Conservation (phyloP, 2,329 filamentous ascomycete genomes). For the Epichloe hybrida region DNA sequence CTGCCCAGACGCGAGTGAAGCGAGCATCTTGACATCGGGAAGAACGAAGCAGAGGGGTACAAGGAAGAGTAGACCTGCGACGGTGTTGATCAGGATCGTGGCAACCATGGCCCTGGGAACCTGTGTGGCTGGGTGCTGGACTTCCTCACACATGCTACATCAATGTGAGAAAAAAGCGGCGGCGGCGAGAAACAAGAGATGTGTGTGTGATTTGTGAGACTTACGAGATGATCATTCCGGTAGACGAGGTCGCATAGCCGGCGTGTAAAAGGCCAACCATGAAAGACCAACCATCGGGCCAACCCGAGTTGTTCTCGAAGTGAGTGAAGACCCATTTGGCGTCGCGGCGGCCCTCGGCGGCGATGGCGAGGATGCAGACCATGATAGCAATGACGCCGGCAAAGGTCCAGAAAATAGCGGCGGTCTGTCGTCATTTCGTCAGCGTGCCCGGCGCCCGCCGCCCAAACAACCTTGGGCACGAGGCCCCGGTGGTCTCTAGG, state of each 20-base stretch:
- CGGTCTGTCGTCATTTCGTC: constrained; percentile 29
- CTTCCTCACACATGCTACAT: constrained; percentile 59
- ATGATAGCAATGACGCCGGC: constrained; percentile 53
- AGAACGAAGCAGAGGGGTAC: constrained; percentile 58
- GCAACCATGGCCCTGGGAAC: constrained; percentile 61
- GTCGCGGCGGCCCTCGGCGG: constrained; percentile 51
- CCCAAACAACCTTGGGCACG: constrained; percentile 3
- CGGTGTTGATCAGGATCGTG: constrained; percentile 52
- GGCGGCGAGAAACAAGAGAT: not conserved
- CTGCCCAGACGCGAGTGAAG: constrained; percentile 41
- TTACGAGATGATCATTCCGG: constrained; percentile 68
- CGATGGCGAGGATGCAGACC: constrained; percentile 48
- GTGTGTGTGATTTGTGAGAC: constrained; percentile 15
- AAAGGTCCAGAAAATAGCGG: constrained; percentile 64
- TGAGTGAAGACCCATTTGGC: constrained; percentile 53
- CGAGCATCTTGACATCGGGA: constrained; percentile 44
- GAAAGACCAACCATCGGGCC: constrained; percentile 59
- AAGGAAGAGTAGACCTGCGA: constrained; percentile 54
- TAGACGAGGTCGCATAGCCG: constrained; percentile 61
- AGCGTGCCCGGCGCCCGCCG: not conserved
- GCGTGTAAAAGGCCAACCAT: constrained; percentile 59
- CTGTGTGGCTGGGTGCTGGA: constrained; percentile 49
- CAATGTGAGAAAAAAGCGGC: not conserved
- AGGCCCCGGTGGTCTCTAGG: not conserved
- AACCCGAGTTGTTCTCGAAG: constrained; percentile 56